Evolutionary conservation across 2,329 filamentous ascomycete species (phyloP).

Genomic region (Microsporum canis): DNA sequence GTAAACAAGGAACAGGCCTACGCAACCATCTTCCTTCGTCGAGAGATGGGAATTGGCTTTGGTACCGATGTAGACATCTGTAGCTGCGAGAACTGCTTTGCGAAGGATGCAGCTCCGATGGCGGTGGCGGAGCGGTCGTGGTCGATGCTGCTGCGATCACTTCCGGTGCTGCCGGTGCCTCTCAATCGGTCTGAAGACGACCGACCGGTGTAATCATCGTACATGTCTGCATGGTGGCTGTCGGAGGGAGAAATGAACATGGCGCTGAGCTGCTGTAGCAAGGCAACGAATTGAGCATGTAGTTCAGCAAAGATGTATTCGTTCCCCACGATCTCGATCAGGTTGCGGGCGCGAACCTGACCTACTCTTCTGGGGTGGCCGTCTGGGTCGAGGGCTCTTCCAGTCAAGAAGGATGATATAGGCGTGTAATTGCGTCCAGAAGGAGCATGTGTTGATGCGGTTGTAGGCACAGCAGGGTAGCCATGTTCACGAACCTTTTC

Average conservation of each 20-base stretch:
- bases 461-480: conserved; percentile 9
- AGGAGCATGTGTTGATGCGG: not conserved
- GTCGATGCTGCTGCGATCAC: conserved; percentile 24
- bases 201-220: not conserved
- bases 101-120: not conserved
- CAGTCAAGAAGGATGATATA: conserved; percentile 48
- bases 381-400: conserved; percentile 45
- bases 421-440: conserved; percentile 39
- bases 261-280: conserved; percentile 37
- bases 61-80: conserved; percentile 5
- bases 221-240: conserved; percentile 27
- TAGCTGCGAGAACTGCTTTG: not conserved
- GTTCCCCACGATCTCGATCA: conserved; percentile 49
- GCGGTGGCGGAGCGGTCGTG: conserved; percentile 4
- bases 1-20: not conserved
- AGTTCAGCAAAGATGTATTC: conserved; percentile 49
- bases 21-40: conserved; percentile 10
- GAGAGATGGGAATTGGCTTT: conserved; percentile 15
- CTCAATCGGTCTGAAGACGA: not conserved
- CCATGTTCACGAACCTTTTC: conserved; percentile 34
- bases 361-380: conserved; percentile 43
- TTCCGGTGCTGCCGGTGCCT: not conserved
- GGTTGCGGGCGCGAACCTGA: conserved; percentile 44
- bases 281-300: conserved; percentile 43
- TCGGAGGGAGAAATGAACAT: conserved; percentile 33